phyloP scores from a whole-genome alignment of 306 rosid species.

The Quercus rubra region DNA sequence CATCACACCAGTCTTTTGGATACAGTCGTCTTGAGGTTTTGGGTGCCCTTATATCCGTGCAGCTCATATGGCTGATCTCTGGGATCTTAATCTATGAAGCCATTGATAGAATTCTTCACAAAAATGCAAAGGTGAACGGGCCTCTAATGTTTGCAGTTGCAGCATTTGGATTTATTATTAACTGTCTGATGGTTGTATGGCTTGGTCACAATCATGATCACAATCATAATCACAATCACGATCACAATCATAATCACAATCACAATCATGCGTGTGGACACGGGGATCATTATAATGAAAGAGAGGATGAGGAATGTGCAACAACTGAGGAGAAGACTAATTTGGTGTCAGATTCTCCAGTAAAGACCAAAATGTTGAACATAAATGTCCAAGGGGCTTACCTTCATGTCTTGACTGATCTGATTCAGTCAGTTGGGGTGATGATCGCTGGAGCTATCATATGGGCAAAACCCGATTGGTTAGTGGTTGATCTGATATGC shows the following conservation, averaged over 20 bases:
- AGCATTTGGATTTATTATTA: conserved; percentile 73
- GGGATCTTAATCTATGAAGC: conserved; percentile 77
- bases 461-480: conserved; percentile 76
- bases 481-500: conserved; percentile 67
- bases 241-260: background rate
- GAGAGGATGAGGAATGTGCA: conserved; percentile 28
- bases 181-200: conserved; percentile 77
- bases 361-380: conserved; percentile 34
- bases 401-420: conserved; percentile 80
- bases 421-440: conserved; percentile 94
- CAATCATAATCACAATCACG: conserved; percentile 7
- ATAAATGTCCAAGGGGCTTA: conserved; percentile 92
- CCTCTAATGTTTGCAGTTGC: conserved; percentile 79
- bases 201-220: conserved; percentile 60
- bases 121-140: conserved; percentile 53
- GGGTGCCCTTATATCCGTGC: conserved; percentile 87
- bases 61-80: conserved; percentile 84
- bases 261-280: conserved; percentile 17
- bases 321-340: conserved; percentile 40
- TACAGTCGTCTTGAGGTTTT: conserved; percentile 82
- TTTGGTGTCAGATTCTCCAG: conserved; percentile 37
- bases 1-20: conserved; percentile 71
- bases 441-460: conserved; percentile 85
- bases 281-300: conserved; percentile 29
- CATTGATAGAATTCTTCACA: conserved; percentile 45